Percentiles rank a stretch among this genome's conserved stretches.
phyloP scores from a whole-genome alignment of 495 filamentous ascomycete genomes.

The Tuber aestivum region DNA sequence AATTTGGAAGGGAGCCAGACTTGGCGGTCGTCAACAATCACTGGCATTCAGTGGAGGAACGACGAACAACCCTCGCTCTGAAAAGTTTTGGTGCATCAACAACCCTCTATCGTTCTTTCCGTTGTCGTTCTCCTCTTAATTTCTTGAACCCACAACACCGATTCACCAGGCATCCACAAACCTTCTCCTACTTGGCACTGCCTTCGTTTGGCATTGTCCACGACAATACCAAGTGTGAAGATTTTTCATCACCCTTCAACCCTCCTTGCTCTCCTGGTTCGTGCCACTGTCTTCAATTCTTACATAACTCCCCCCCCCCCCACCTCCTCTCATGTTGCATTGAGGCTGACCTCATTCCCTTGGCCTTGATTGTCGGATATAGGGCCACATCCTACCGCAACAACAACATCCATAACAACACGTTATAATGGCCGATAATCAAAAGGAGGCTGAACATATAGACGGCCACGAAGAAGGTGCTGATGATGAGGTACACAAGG shows the following conservation, averaged over 20 bases:
- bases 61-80: neutral
- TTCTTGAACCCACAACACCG: neutral
- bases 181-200: neutral
- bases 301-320: conserved; percentile 3
- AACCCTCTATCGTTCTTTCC: conserved; percentile 4
- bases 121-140: neutral
- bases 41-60: neutral
- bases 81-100: conserved; percentile 4
- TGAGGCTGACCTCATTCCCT: conserved; percentile 20
- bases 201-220: conserved; percentile 4
- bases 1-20: conserved; percentile 15
- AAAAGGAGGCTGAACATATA: conserved; percentile 38
- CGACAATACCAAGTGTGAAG: neutral
- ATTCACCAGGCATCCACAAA: neutral
- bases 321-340: conserved; percentile 6
- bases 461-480: conserved; percentile 39
- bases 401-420: conserved; percentile 18
- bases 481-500: conserved; percentile 37
- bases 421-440: conserved; percentile 35
- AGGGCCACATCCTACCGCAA: conserved; percentile 14
- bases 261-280: neutral
- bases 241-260: neutral
- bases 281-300: conserved; percentile 2
- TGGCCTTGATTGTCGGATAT: conserved; percentile 14
- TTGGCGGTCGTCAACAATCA: conserved; percentile 31